These are phyloP conservation scores for Leccinum arenicola DNA, from an alignment of 768 basidiomycete species.

Conservation along the genomic window DNA sequence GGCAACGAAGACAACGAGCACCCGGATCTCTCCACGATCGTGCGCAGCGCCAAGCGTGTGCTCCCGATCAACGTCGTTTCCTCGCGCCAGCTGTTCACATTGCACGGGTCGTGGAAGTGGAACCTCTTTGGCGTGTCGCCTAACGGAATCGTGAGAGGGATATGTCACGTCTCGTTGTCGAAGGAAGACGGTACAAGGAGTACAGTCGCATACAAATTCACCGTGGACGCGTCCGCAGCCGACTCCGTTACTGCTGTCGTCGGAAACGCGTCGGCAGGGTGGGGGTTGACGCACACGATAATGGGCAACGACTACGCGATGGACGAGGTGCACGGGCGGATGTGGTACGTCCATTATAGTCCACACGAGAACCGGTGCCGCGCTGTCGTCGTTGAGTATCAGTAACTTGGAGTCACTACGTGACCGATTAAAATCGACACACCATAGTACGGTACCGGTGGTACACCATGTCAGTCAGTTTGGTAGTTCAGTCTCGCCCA, in stretches of 20 bases:
- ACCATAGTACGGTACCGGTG: no score
- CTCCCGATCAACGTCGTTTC: slow-evolving; percentile 5
- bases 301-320: neutral
- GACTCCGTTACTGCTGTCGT: slow-evolving; percentile 1
- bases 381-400: no score
- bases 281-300: neutral
- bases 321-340: slow-evolving; percentile 9
- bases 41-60: slow-evolving; percentile 1
- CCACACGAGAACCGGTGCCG: no score
- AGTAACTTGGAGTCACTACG: no score
- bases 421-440: no score
- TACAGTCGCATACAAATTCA: slow-evolving; percentile 9
- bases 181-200: neutral
- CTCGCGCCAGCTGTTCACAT: slow-evolving; percentile 10
- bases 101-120: slow-evolving; percentile 9
- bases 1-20: neutral
- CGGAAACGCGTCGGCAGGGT: slow-evolving; percentile 10
- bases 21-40: slow-evolving; percentile 1
- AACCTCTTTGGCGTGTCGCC: slow-evolving; percentile 11
- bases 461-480: no score
- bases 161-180: neutral
- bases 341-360: neutral
- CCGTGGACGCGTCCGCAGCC: slow-evolving; percentile 15
- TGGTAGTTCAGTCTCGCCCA: no score
- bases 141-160: slow-evolving; percentile 14